Evolutionary conservation across 768 basidiomycete species (phyloP), one percentile per base, ranked within the genome.

Genomic region (Mycena vitilis): DNA sequence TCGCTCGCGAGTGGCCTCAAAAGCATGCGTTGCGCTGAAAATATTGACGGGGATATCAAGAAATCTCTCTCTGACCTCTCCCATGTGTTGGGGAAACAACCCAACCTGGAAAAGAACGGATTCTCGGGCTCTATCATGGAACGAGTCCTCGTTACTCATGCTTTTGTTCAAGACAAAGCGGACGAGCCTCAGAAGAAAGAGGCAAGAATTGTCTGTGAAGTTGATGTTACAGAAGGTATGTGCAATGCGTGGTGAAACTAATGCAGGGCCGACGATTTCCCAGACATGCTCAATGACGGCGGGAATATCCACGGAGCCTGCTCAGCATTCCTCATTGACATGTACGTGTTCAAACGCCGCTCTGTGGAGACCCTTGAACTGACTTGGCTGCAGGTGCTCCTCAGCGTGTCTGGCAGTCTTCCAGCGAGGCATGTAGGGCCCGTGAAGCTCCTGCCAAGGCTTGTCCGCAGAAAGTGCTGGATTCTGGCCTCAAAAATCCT

Each of bases 251-350:
- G 56, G n/a, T 18, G 8, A 20, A 20, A 45, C 56, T 30, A 38
- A 36, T 22, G 1, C 16, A 6, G 25, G 4, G 30, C 25, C 22
- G 62, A 64, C 55, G 63, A 54, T 5, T n/a, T 3, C 6, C 30
- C 51, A 89, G 88, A 89, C 67, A 89, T 89, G 87, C 58, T 89
- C 11, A 89, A 89, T 66, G 80, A 78, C 22, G 70, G 55, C 5
- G 81, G 81, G n/a, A 81, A 75, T 48, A 71, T 89, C 1, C 89
- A 90, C 54, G 88, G 88, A 34, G 87, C 83, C 22, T 89, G 88
- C 69, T 81, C 84, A 3, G 87, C 86, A 0, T 81, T 84, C 60
- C 75, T 90, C 5, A 82, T 89, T 47, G 88, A 89, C 75, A 71
- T 82, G 88, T 86, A 52, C 36, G 84, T 54, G 37, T 60, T 34